A percentile compares a stretch with the other conserved stretches of the same genome.
phyloP scores from a whole-genome alignment of 108 stramenopile genomes.

The Stephanodiscus minutulus region DNA sequence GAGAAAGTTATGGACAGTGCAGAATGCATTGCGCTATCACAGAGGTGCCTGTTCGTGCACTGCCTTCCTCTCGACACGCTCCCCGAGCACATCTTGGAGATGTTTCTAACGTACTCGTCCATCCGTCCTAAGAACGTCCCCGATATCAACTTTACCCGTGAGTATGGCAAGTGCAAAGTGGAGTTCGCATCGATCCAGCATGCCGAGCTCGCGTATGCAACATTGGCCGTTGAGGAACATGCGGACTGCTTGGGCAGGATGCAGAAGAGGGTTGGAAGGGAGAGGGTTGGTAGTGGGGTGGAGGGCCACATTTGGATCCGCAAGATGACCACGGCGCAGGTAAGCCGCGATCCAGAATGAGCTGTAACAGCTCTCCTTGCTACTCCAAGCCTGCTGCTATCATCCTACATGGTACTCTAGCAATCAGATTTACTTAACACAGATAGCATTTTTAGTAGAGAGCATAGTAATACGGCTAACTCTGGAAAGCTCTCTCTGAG shows the following conservation, averaged over 20 bases:
- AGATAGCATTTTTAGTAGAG: too few relatives aligned
- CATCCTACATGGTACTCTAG: too few relatives aligned
- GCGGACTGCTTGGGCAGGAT: slow-evolving; percentile 79
- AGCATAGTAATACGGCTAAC: too few relatives aligned
- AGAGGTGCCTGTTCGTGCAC: slow-evolving; percentile 83
- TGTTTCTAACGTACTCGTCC: slow-evolving; percentile 71
- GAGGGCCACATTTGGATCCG: slow-evolving; percentile 76
- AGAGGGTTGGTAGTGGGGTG: too few relatives aligned
- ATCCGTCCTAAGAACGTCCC: slow-evolving; percentile 65
- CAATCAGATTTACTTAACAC: too few relatives aligned
- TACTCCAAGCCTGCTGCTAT: too few relatives aligned
- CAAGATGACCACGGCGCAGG: too few relatives aligned
- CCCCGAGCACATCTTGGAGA: slow-evolving; percentile 56
- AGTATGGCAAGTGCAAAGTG: slow-evolving; percentile 72
- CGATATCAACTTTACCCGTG: slow-evolving; percentile 65
- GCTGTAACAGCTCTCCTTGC: too few relatives aligned
- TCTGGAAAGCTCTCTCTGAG: too few relatives aligned
- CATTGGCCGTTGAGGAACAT: slow-evolving; percentile 58
- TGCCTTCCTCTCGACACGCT: slow-evolving; percentile 67
- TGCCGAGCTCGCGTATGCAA: slow-evolving; percentile 76
- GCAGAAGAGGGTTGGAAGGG: slow-evolving; percentile 84
- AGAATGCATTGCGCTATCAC: too few relatives aligned
- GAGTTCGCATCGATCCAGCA: slow-evolving; percentile 60
- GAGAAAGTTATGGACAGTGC: too few relatives aligned
- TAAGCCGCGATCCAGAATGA: too few relatives aligned